Percentiles rank a stretch among this genome's conserved stretches.
Evolutionary conservation across 306 rosid genomes (phyloP).

Genomic region (Casuarina glauca): DNA sequence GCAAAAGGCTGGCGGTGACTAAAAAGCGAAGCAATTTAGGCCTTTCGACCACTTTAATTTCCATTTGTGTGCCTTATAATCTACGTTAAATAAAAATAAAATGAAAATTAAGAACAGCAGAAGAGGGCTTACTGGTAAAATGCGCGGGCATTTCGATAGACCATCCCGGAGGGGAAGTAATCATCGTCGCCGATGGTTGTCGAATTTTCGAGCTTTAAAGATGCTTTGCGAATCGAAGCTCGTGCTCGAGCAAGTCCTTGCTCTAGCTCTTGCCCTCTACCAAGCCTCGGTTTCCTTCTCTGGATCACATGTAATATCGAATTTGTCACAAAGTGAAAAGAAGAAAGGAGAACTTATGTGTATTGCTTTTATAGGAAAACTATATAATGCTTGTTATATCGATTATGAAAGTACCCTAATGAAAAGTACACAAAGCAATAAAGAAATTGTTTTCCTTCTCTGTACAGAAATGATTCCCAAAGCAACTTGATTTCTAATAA

Average conservation of each 20-base stretch:
- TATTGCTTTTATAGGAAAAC: too few species aligned
- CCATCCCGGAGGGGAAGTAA: slow-evolving; percentile 16
- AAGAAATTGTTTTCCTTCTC: too few species aligned
- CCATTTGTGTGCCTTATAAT: background rate
- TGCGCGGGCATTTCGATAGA: slow-evolving; percentile 47
- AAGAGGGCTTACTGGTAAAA: slow-evolving; percentile 44
- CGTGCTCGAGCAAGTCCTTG: slow-evolving; percentile 48
- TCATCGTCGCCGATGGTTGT: slow-evolving; percentile 23
- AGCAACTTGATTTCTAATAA: too few species aligned
- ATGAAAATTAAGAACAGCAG: background rate
- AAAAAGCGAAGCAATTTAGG: slow-evolving; percentile 14
- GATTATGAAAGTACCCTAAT: too few species aligned
- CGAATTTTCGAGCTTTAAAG: slow-evolving; percentile 13
- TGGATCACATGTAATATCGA: background rate
- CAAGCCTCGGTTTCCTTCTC: slow-evolving; percentile 16
- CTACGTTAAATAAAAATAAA: background rate
- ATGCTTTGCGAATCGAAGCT: slow-evolving; percentile 42
- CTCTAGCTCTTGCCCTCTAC: slow-evolving; percentile 36
- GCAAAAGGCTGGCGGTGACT: slow-evolving; percentile 1
- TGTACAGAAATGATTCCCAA: too few species aligned
- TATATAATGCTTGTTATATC: too few species aligned
- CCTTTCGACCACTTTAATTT: background rate
- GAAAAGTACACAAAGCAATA: too few species aligned
- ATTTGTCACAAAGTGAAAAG: too few species aligned
- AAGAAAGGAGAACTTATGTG: too few species aligned